Conservation (phyloP, 441 rosid species). For the Adansonia gregorii region DNA sequence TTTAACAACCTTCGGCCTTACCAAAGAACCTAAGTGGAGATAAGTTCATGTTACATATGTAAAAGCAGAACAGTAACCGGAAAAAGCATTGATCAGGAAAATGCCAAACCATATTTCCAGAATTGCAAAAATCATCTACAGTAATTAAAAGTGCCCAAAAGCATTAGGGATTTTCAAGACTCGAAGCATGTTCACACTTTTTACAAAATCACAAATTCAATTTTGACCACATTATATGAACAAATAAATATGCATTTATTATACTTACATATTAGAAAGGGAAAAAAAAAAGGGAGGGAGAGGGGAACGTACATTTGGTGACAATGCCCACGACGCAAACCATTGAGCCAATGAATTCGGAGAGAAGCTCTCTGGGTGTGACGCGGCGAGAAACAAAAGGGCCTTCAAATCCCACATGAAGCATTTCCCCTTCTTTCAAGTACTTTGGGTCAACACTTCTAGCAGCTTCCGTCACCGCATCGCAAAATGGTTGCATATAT, state of each 20-base stretch:
- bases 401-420: slow-evolving; percentile 93
- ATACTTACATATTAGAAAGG: neutral
- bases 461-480: slow-evolving; percentile 85
- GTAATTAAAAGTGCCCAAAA: neutral
- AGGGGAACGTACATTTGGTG: slow-evolving; percentile 70
- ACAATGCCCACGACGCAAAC: slow-evolving; percentile 94
- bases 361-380: slow-evolving; percentile 93
- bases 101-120: neutral
- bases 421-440: slow-evolving; percentile 83
- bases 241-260: neutral
- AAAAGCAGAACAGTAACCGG: neutral
- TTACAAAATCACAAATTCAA: slow-evolving; percentile 10
- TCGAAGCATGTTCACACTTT: neutral
- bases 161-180: neutral
- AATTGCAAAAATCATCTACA: neutral
- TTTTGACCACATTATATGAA: neutral
- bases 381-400: slow-evolving; percentile 94
- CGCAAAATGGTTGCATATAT: slow-evolving; percentile 89
- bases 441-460: slow-evolving; percentile 71
- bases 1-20: slow-evolving; percentile 96
- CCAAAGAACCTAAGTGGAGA: slow-evolving; percentile 79
- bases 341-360: slow-evolving; percentile 94
- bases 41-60: slow-evolving; percentile 11
- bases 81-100: neutral
- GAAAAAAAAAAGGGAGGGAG: neutral